A percentile compares a stretch with the other conserved stretches of the same genome.
These are phyloP conservation scores for Tetradesmus obliquus DNA, from an alignment of 139 green algal genomes.

Conservation along the genomic window DNA sequence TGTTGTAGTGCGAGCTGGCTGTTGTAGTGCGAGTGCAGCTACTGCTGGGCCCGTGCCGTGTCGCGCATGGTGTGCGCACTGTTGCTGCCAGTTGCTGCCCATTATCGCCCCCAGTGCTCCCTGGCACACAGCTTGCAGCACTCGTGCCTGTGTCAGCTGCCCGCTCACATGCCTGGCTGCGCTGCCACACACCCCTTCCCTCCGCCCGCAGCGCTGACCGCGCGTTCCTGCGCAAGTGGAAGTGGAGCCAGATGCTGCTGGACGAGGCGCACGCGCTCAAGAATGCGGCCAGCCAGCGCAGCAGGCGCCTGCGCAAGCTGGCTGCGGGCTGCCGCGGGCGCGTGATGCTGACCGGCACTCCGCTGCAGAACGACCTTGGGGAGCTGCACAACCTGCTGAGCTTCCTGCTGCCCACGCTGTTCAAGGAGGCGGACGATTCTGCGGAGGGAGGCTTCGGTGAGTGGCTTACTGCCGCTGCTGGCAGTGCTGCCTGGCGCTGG, in stretches of 20 bases:
- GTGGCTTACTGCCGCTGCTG: neutral
- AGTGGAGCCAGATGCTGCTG: conserved; percentile 80
- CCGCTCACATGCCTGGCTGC: no score
- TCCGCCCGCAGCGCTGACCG: conserved; percentile 55
- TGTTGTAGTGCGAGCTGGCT: neutral
- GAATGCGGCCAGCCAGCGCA: conserved; percentile 73
- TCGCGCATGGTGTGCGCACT: no score
- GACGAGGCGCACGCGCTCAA: conserved; percentile 95
- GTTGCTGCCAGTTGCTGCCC: no score
- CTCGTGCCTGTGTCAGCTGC: no score
- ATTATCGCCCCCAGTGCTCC: neutral
- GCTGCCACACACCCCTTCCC: no score
- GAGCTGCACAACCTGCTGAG: conserved; percentile 92
- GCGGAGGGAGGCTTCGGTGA: conserved; percentile 27
- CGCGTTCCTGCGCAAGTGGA: conserved; percentile 70
- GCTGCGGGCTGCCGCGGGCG: conserved; percentile 53
- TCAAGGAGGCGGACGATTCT: conserved; percentile 60
- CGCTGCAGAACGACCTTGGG: conserved; percentile 92
- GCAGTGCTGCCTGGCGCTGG: no score
- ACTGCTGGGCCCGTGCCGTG: no score
- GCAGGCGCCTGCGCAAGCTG: conserved; percentile 50
- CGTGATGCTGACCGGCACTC: conserved; percentile 89
- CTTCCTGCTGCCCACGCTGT: conserved; percentile 91
- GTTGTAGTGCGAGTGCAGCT: neutral
- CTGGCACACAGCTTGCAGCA: no score